A percentile compares a stretch with the other conserved stretches of the same genome.
phyloP scores from a whole-genome alignment of 441 rosid genomes.

The Euphorbia corollata region DNA sequence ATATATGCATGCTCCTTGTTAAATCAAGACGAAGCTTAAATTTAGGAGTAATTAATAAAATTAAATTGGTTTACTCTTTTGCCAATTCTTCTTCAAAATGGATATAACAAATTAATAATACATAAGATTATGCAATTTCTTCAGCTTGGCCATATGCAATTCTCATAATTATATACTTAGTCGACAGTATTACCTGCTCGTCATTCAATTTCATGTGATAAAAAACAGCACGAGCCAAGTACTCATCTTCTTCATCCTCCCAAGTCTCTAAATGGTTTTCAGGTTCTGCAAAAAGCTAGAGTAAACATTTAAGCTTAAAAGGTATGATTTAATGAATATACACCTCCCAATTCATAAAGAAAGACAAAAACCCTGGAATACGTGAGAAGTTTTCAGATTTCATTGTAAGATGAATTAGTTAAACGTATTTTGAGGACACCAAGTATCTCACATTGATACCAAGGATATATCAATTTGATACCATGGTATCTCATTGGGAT shows the following conservation, averaged over 20 bases:
- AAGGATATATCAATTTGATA: too few species aligned
- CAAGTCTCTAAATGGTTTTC: slow-evolving; percentile 38
- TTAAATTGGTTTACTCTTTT: not conserved
- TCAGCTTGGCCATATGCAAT: not conserved
- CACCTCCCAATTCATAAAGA: slow-evolving; percentile 4
- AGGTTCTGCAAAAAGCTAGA: slow-evolving; percentile 36
- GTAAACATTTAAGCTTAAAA: slow-evolving; percentile 25
- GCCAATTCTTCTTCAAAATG: not conserved
- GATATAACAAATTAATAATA: not conserved
- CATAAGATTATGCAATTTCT: not conserved
- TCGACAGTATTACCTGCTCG: slow-evolving; percentile 35
- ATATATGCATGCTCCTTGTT: not conserved
- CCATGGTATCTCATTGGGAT: too few species aligned
- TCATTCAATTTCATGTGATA: slow-evolving; percentile 67
- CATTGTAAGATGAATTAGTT: not conserved
- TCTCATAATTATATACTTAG: not conserved
- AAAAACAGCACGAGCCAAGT: slow-evolving; percentile 66
- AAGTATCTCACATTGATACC: too few species aligned
- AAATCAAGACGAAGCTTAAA: not conserved
- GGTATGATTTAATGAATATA: slow-evolving; percentile 17
- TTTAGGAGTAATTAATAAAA: not conserved
- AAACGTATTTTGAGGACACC: not conserved
- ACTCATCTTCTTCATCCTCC: slow-evolving; percentile 85
- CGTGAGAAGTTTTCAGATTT: not conserved
- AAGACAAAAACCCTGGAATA: not conserved